These are phyloP conservation scores for Pseudogymnoascus sp. DNA, from an alignment of 2,329 filamentous ascomycete species.

Conservation along the genomic window DNA sequence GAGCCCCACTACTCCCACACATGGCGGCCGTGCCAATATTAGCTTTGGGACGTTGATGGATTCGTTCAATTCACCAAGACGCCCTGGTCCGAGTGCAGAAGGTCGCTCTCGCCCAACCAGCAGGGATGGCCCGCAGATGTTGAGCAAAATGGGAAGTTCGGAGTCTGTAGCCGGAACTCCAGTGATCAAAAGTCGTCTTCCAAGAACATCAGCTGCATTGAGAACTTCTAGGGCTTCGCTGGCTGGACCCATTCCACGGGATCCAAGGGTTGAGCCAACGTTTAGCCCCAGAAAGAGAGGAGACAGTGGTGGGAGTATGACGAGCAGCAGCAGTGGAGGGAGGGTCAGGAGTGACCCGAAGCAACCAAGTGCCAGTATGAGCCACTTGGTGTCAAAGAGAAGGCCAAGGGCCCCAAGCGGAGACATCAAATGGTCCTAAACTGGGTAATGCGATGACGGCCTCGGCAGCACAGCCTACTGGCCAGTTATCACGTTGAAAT, in stretches of 20 bases:
- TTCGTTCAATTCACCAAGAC: slow-evolving; percentile 1
- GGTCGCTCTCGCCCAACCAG: slow-evolving; percentile 24
- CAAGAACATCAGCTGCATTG: slow-evolving; percentile 26
- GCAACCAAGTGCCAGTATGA: slow-evolving; percentile 10
- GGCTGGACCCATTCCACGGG: slow-evolving; percentile 19
- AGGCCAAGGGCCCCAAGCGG: slow-evolving; percentile 25
- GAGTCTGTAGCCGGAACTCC: slow-evolving; percentile 19
- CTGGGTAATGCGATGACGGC: not conserved
- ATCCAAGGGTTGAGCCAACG: slow-evolving; percentile 17
- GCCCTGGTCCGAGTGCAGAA: not conserved
- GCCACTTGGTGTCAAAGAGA: slow-evolving; percentile 20
- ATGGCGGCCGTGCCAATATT: slow-evolving; percentile 35
- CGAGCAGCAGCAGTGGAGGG: slow-evolving; percentile 12
- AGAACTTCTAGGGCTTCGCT: slow-evolving; percentile 26
- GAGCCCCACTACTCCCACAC: slow-evolving; percentile 31
- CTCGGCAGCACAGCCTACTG: not conserved
- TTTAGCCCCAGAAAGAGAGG: slow-evolving; percentile 19
- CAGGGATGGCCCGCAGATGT: slow-evolving; percentile 22
- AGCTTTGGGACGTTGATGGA: not conserved
- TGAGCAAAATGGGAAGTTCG: slow-evolving; percentile 22
- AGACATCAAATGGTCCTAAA: slow-evolving; percentile 29
- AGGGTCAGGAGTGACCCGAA: slow-evolving; percentile 22
- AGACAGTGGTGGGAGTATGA: slow-evolving; percentile 17
- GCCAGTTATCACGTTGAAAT: not conserved
- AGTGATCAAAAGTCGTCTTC: slow-evolving; percentile 26